Conservation (phyloP, 2,329 filamentous ascomycete genomes). For the Trichoderma guizhouense region DNA sequence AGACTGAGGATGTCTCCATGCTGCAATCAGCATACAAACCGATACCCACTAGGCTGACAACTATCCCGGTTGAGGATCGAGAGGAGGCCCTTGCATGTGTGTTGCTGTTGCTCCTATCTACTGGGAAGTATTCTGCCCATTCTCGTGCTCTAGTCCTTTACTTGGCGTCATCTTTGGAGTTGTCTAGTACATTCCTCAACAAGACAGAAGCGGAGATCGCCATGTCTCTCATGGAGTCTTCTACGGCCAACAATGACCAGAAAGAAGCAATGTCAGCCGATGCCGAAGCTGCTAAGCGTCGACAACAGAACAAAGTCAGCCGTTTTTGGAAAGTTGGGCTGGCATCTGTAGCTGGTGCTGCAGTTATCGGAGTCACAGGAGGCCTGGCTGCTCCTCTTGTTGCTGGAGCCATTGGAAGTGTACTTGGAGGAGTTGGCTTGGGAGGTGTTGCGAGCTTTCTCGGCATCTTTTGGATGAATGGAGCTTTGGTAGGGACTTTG, state of each 20-base stretch:
- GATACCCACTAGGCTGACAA: constrained; percentile 51
- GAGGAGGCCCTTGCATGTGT: constrained; percentile 65
- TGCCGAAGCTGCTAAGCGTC: constrained; percentile 69
- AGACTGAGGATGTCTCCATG: constrained; percentile 39
- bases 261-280: constrained; percentile 64
- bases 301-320: constrained; percentile 64
- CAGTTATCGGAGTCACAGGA: constrained; percentile 85
- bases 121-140: constrained; percentile 72
- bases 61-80: constrained; percentile 56
- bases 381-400: constrained; percentile 87
- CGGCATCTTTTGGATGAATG: constrained; percentile 80
- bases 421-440: constrained; percentile 81
- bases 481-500: constrained; percentile 77
- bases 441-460: constrained; percentile 84
- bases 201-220: constrained; percentile 73
- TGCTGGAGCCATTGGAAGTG: constrained; percentile 76
- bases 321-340: constrained; percentile 89
- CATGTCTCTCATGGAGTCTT: constrained; percentile 66
- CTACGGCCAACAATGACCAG: constrained; percentile 41
- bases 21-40: constrained; percentile 54
- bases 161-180: constrained; percentile 62
- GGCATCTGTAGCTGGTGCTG: constrained; percentile 82
- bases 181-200: constrained; percentile 61
- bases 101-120: constrained; percentile 66
- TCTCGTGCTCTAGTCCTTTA: constrained; percentile 67